Conservation (phyloP, 352 stramenopile species). For the Plasmopara viticola region DNA sequence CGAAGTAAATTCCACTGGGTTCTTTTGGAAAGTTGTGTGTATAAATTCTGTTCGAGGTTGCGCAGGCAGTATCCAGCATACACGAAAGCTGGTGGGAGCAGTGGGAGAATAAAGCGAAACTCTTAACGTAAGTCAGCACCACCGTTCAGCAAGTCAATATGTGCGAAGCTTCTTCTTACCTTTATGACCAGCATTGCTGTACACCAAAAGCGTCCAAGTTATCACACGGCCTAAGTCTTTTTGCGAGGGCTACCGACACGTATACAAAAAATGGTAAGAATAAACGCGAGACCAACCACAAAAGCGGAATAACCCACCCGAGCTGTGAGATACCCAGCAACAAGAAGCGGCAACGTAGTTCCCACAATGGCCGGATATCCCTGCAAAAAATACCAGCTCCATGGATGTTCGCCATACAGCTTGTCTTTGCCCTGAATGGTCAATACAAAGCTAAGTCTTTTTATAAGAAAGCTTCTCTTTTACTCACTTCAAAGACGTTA, state of each 20-base stretch:
- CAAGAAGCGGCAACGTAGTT: constrained; percentile 35
- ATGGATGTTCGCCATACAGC: constrained; percentile 74
- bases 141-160: too few species aligned
- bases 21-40: constrained; percentile 43
- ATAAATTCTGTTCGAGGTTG: constrained; percentile 60
- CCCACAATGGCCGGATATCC: constrained; percentile 71
- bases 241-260: constrained; percentile 31
- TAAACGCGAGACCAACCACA: background rate
- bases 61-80: constrained; percentile 71
- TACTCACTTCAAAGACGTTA: constrained; percentile 70
- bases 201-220: constrained; percentile 66
- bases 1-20: constrained; percentile 54
- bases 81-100: constrained; percentile 64
- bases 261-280: constrained; percentile 3
- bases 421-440: constrained; percentile 62
- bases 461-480: too few species aligned
- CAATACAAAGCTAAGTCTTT: background rate
- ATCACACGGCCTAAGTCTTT: constrained; percentile 63
- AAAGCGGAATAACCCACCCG: constrained; percentile 25
- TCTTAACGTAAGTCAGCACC: constrained; percentile 32
- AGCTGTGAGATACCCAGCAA: constrained; percentile 53
- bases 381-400: constrained; percentile 81
- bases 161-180: constrained; percentile 22
- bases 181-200: constrained; percentile 79
- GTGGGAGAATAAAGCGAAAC: constrained; percentile 79